phyloP scores from a whole-genome alignment of 1,284 basidiomycete genomes.

The Wolfiporia cocos region DNA sequence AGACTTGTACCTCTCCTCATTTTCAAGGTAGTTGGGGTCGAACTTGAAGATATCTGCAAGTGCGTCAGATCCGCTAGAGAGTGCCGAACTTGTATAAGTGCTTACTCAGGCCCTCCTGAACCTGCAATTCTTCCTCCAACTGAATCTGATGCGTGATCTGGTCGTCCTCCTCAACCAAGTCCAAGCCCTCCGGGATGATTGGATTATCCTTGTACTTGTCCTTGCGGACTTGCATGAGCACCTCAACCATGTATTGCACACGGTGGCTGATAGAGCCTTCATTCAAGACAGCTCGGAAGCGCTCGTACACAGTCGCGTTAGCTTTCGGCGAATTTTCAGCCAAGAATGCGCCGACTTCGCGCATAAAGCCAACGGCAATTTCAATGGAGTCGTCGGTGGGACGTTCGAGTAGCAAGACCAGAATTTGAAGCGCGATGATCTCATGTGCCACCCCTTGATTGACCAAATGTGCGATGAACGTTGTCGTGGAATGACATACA shows the following conservation, averaged over 20 bases:
- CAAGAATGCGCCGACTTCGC: slow-evolving; percentile 95
- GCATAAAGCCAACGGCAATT: slow-evolving; percentile 96
- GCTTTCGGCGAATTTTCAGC: slow-evolving; percentile 93
- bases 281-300: slow-evolving; percentile 94
- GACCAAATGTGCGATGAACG: slow-evolving; percentile 95
- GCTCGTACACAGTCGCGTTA: slow-evolving; percentile 89
- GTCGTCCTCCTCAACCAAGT: slow-evolving; percentile 96
- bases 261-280: slow-evolving; percentile 94
- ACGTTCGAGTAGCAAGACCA: slow-evolving; percentile 89
- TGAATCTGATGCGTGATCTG: slow-evolving; percentile 93
- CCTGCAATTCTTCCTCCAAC: slow-evolving; percentile 88
- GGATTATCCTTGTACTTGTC: slow-evolving; percentile 99
- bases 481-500: slow-evolving; percentile 90
- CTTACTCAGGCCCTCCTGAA: slow-evolving; percentile 92
- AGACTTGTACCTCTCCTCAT: slow-evolving; percentile 89
- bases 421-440: slow-evolving; percentile 91
- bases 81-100: slow-evolving; percentile 12
- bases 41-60: slow-evolving; percentile 88
- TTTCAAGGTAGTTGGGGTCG: slow-evolving; percentile 84
- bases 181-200: slow-evolving; percentile 86
- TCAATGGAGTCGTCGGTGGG: slow-evolving; percentile 98
- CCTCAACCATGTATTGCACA: slow-evolving; percentile 99
- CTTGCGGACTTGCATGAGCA: slow-evolving; percentile 95
- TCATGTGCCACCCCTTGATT: slow-evolving; percentile 96
- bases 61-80: slow-evolving; percentile 7